Conservation (phyloP, 1,284 basidiomycete species). For the Marasmius tenuissimus region DNA sequence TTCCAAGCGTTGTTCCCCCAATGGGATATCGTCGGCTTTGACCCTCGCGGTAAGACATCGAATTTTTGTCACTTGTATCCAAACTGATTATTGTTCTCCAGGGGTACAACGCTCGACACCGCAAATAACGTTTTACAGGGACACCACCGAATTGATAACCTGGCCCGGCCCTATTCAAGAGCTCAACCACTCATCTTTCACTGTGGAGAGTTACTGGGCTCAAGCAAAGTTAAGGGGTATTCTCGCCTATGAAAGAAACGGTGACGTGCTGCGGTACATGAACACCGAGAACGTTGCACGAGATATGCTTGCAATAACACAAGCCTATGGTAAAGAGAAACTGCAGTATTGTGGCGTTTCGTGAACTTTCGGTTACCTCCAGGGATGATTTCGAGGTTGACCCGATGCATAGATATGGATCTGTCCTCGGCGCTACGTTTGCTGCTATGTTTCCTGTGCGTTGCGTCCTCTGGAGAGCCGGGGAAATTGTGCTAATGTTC, state of each 20-base stretch:
- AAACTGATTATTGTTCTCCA: slow-evolving; percentile 4
- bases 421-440: slow-evolving; percentile 45
- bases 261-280: slow-evolving; percentile 35
- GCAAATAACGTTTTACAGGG: slow-evolving; percentile 31
- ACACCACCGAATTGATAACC: neutral
- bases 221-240: slow-evolving; percentile 29
- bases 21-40: slow-evolving; percentile 52
- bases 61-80: neutral
- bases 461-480: slow-evolving; percentile 28
- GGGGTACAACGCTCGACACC: slow-evolving; percentile 35
- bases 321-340: slow-evolving; percentile 43
- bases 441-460: slow-evolving; percentile 46
- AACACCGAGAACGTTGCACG: slow-evolving; percentile 45
- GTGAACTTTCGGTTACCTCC: slow-evolving; percentile 6
- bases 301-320: slow-evolving; percentile 49
- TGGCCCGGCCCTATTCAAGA: slow-evolving; percentile 15
- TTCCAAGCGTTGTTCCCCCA: slow-evolving; percentile 39
- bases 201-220: slow-evolving; percentile 19
- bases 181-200: slow-evolving; percentile 23
- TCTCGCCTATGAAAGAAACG: slow-evolving; percentile 30
- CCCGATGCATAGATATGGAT: slow-evolving; percentile 32
- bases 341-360: slow-evolving; percentile 55
- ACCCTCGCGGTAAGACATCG: slow-evolving; percentile 34
- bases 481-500: neutral
- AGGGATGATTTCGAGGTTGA: neutral